Evolutionary conservation across 139 green algal species (phyloP), one percentile per base, ranked within the genome.

Genomic region (Picochlorum sp.): DNA sequence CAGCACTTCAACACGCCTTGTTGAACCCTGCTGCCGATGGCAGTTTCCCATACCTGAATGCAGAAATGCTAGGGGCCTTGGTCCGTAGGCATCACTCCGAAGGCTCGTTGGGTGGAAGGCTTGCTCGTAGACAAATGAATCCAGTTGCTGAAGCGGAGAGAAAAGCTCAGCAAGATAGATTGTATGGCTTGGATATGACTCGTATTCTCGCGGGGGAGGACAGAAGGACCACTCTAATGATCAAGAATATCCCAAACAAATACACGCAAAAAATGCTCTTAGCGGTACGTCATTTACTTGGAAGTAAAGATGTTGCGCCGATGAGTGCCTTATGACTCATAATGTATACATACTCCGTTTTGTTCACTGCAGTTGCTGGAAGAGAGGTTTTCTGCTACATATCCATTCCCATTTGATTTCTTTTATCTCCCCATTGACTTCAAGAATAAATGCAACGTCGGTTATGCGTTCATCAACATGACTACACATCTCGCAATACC

Each of bases 361-460:
- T n/a, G n/a, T n/a, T n/a, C n/a, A n/a, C n/a, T n/a, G n/a, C n/a
- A n/a, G 41, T 54, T 75, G 66, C 79, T 68, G 5, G 67, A 75
- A 60, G 91, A 95, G 64, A 59, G 76, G 16, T 90, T 97, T 76
- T 65, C 75, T 14, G 91, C 91, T 50, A 57, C 53, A 53, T 12
- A 36, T 16, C 52, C 52, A 18, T 59, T 59, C 52, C 77, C 66
- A 20, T 89, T 86, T 57, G 83, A 90, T 71, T 90, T 87, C 67
- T 88, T 85, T 66, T 91, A 91, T 68, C 59, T 91, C 30, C 84
- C 84, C 40, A 91, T 91, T 51, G 84, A 91, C 66, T 98, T 98
- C 87, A 98, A 98, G 80, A 98, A 98, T 75, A 93, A 94, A 75
- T 98, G 91, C 86, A 98, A 98, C 68, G 91, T 98, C 8, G 91